Evolutionary conservation across 2,329 filamentous ascomycete genomes (phyloP), one percentile per base, ranked within the genome.

Genomic region (Claviceps humidiphila): DNA sequence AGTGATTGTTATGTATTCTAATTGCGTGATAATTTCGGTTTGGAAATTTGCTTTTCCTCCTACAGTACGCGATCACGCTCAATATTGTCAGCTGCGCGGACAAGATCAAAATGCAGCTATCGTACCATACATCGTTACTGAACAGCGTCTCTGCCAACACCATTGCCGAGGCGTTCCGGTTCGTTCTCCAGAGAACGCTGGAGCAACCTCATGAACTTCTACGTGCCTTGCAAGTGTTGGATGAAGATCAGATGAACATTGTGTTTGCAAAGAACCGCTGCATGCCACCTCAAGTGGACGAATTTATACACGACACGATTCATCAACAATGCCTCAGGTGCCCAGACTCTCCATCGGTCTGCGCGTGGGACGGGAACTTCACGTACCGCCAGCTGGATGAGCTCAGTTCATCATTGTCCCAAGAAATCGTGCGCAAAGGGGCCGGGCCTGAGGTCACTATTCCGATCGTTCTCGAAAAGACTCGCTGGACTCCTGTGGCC

Each of bases 401-500:
- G 4, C 46, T 47, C n/a, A 38, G n/a, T 39, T 39, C 46, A 8
- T 9, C n/a, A 3, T 20, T 47, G 4, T 30, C 46, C 6, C 5
- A 38, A n/a, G 46, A 47, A 16, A 30, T 47, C 34, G 24, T 47
- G 17, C n/a, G 34, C n/a, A n/a, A 38, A 14, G 46, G 47, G 0
- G 47, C 22, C n/a, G 47, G 47, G 16, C 49, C 49, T 4, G 52
- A 51, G 20, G 39, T 45, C 6, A 41, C 57, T 20, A 52, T 58
- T 11, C 55, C 57, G 11, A 40, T 58, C 0, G 49, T 38, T 24
- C 59, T 62, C 24, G 54, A 57, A 22, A 64, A 64, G 56, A 58
- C 58, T 5, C 30, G 39, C 24, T 57, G 52, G 54, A 55, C 58
- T 16, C 40, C 56, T 3, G 56, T 63, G 2, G 56, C 58, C 4